Evolutionary conservation across 345 rosid species (phyloP).

Genomic region (Eucalyptus shirleyi): DNA sequence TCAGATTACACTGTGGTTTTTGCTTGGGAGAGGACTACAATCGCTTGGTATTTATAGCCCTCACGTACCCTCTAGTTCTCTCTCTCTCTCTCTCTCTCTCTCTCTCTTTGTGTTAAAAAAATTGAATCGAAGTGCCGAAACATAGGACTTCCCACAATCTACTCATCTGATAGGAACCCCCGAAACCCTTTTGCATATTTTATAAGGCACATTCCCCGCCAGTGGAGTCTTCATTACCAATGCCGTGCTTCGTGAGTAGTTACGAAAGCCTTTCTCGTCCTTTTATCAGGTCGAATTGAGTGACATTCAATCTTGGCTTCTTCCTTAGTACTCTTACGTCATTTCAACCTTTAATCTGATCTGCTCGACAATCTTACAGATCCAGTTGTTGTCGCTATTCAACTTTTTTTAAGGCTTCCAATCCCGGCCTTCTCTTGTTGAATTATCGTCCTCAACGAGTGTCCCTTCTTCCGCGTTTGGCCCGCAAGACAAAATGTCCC

Average conservation of each 20-base stretch:
- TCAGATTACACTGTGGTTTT: background rate
- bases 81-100: too few relatives aligned
- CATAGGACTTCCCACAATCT: background rate
- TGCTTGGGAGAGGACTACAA: background rate
- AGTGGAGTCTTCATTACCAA: background rate
- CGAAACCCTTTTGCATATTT: background rate
- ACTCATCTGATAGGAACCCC: background rate
- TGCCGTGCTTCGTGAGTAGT: too few relatives aligned
- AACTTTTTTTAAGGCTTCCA: background rate
- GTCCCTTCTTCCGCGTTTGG: background rate
- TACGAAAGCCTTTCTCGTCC: background rate
- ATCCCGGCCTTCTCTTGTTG: background rate
- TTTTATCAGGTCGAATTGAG: background rate
- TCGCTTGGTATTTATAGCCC: background rate
- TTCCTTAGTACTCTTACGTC: background rate
- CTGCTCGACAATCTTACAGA: background rate
- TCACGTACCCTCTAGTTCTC: background rate
- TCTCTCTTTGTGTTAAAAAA: background rate
- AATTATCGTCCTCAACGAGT: background rate
- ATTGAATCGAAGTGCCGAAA: background rate
- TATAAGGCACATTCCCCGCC: background rate
- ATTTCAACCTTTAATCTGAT: background rate
- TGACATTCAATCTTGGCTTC: background rate
- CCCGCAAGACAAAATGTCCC: background rate
- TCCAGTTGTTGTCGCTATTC: background rate